Evolutionary conservation across 78 protist species (phyloP), one percentile per base, ranked within the genome.

Genomic region (Bigelowiella natans): DNA sequence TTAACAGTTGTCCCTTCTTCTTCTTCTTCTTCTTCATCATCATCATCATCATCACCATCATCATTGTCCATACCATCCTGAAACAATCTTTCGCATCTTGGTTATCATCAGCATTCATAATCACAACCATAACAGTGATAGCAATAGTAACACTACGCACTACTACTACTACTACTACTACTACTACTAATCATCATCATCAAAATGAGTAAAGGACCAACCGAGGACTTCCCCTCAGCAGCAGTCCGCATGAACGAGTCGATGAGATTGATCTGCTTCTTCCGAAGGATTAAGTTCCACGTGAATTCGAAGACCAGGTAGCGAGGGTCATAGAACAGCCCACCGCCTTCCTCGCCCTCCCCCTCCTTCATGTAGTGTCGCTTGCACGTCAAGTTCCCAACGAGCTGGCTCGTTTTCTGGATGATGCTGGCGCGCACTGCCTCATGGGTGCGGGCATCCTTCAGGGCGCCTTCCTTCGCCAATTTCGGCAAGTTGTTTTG

Each of bases 261-360:
- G 82, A 89, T 3, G 2, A 89, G 36, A 28, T 64, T 1, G 39
- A 85, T n/a, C 39, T 92, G 94, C 37, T 34, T n/a, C 11, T 1
- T 1, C 1, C 94, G 86, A 64, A 92, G 91, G 64, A 92, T 38
- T n/a, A 92, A 0, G 31, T 92, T 92, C 92, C 92, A 89, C 29
- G 84, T 64, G 94, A 89, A 92, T 39, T 92, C 94, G 82, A 92
- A 92, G 26, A 92, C 63, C 39, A 92, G 83, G 92, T 84, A 86
- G 2, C 94, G 89, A 0, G 94, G 94, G 82, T 92, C 94, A 87
- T 31, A 92, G 34, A 29, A 28, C n/a, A 86, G 37, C 31, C 31
- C 90, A 1, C 26, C 51, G 1, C 37, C 89, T 2, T 31, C 11
- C 2, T 0, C 34, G 0, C 40, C 36, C 82, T 51, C 82, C 31